These are phyloP conservation scores for Cladosporium phlei DNA, from an alignment of 2,329 filamentous ascomycete genomes.

Conservation along the genomic window DNA sequence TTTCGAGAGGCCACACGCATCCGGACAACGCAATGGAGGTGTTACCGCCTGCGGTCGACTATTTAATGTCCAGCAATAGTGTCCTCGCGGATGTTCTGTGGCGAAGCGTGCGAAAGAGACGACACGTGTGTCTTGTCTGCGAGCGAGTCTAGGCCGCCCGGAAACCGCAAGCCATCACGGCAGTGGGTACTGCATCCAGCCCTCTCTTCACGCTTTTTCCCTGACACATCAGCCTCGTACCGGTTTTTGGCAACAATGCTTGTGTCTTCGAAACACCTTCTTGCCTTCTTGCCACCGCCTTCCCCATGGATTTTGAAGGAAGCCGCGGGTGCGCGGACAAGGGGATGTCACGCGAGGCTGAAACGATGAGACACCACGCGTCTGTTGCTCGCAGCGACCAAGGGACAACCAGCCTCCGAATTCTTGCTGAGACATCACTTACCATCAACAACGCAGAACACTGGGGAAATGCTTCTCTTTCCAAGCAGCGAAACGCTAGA, in stretches of 20 bases:
- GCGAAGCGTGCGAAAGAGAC: no score
- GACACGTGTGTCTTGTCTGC: no score
- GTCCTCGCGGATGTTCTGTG: background rate
- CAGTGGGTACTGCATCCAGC: background rate
- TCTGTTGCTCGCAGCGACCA: background rate
- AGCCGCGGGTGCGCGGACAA: slow-evolving; percentile 1
- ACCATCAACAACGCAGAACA: background rate
- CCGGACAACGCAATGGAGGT: background rate
- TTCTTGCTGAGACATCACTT: slow-evolving; percentile 3
- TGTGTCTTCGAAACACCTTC: slow-evolving; percentile 5
- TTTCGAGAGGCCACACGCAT: no score
- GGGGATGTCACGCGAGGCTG: background rate
- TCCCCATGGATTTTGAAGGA: background rate
- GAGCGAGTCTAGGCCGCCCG: background rate
- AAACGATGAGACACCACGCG: slow-evolving; percentile 4
- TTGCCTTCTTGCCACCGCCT: slow-evolving; percentile 6
- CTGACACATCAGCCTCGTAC: background rate
- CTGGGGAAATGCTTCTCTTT: background rate
- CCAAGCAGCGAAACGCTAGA: no score
- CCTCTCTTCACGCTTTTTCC: background rate
- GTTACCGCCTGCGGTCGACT: background rate
- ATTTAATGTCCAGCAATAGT: background rate
- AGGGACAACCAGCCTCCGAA: slow-evolving; percentile 4
- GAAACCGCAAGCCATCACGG: background rate
- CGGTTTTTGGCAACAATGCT: background rate